Evolutionary conservation across 768 basidiomycete genomes (phyloP), one percentile per base, ranked within the genome.

Genomic region (Tylopilus sp.): DNA sequence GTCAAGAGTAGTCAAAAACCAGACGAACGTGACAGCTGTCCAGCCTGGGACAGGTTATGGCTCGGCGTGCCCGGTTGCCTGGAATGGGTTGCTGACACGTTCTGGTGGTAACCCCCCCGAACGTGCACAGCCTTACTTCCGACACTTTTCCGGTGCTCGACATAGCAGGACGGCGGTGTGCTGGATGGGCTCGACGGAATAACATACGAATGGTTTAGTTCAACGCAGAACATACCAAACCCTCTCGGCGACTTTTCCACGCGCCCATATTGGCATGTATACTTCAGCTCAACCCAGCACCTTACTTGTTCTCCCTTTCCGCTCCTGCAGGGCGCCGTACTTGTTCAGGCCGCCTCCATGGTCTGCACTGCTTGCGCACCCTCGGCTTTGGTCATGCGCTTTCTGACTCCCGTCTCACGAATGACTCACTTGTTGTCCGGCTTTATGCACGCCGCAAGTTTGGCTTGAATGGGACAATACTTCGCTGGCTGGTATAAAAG

Each of bases 21-120:
- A 22, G 48, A 52, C 60, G 44, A 59, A 61, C 61, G 57, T 61
- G 60, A 51, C 33, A 23, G 36, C 9, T 56, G 43, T 39, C 40
- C 31, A 36, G 22, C 15, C 13, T 6, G 12, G 11, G n/a, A 15
- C 23, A 9, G 10, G 3, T 7, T 8, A 8, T 4, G 25, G 4
- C 25, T 8, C 25, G 26, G 44, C 18, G 21, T 20, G 31, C 26
- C 20, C 18, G n/a, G 1, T 13, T 51, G 8, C 41, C 49, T 17
- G 15, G 21, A 52, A 47, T 41, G 39, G 43, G 38, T 18, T 12
- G 13, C 22, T 56, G 39, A 18, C 53, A 60, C 53, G 57, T 58
- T 59, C 31, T 33, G 26, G 35, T 1, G 8, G 10, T n/a, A 7
- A 28, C 21, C 26, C 4, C 26, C 44, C 42, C 58, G 28, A 60